A percentile compares a stretch with the other conserved stretches of the same genome.
These are phyloP conservation scores for Luzula sylvatica DNA, from an alignment of 176 grass and related monocot species.

Conservation along the genomic window DNA sequence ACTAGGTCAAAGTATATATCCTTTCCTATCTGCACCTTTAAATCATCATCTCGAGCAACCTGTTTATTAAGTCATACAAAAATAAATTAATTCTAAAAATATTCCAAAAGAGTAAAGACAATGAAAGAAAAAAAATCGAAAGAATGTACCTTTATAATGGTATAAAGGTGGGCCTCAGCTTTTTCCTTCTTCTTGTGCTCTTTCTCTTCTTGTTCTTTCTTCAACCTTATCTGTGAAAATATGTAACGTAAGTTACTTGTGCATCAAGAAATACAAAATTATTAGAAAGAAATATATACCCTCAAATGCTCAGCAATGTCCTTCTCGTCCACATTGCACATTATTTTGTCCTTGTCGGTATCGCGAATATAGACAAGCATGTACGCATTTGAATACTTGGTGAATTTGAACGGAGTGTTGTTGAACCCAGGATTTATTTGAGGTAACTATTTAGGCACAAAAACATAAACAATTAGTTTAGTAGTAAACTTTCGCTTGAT, in stretches of 20 bases:
- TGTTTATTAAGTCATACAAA: constrained; percentile 17
- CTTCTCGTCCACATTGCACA: constrained; percentile 92
- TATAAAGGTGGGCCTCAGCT: constrained; percentile 91
- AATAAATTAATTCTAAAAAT: background rate
- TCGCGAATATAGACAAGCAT: constrained; percentile 99
- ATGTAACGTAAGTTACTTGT: constrained; percentile 16
- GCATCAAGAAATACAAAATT: constrained; percentile 4
- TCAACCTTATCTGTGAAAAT: constrained; percentile 61
- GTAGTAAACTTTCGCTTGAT: constrained; percentile 7
- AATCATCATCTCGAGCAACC: constrained; percentile 73
- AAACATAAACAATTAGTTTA: constrained; percentile 15
- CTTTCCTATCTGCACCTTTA: constrained; percentile 65
- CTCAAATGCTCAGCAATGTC: constrained; percentile 87
- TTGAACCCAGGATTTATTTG: constrained; percentile 88
- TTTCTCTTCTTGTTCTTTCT: constrained; percentile 96
- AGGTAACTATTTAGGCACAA: constrained; percentile 42
- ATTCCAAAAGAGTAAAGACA: constrained; percentile 9
- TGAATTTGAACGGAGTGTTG: constrained; percentile 84
- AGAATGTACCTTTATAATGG: constrained; percentile 68
- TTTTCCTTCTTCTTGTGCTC: constrained; percentile 93
- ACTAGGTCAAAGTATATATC: constrained; percentile 87
- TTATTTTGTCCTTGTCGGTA: constrained; percentile 88
- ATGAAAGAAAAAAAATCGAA: constrained; percentile 12
- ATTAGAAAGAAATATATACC: constrained; percentile 32
- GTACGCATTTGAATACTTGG: constrained; percentile 89